These are phyloP conservation scores for Cajanus cajan DNA, from an alignment of 306 rosid genomes.

Conservation along the genomic window DNA sequence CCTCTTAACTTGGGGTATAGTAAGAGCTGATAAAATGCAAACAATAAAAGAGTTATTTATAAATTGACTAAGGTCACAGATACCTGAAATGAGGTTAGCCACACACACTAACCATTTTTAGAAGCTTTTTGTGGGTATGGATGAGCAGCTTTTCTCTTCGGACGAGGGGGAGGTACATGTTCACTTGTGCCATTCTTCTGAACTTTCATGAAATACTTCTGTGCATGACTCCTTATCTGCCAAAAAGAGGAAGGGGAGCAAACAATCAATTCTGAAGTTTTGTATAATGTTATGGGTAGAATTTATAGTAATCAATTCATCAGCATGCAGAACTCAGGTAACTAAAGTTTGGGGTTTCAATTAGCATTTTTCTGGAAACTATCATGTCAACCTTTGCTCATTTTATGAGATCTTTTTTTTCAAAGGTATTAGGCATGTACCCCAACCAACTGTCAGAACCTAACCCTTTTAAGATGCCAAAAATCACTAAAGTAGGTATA, in stretches of 20 bases:
- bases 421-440: background rate
- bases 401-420: background rate
- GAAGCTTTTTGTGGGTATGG: conserved; percentile 41
- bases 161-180: conserved; percentile 88
- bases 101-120: conserved; percentile 49
- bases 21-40: conserved; percentile 41
- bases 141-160: conserved; percentile 77
- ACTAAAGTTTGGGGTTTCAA: background rate
- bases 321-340: background rate
- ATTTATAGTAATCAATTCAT: background rate
- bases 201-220: conserved; percentile 79
- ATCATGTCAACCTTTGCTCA: background rate
- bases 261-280: background rate
- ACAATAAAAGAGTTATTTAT: conserved; percentile 2
- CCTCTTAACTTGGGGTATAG: conserved; percentile 35
- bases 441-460: background rate
- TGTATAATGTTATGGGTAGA: background rate
- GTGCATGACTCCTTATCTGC: conserved; percentile 88
- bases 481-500: background rate
- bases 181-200: conserved; percentile 79
- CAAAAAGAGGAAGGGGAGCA: conserved; percentile 1
- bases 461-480: background rate
- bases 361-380: background rate
- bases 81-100: background rate
- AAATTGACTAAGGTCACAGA: background rate